Base-by-base conservation (phyloP, 177 flowering plant species). In the Vitis hybrid region DNA sequence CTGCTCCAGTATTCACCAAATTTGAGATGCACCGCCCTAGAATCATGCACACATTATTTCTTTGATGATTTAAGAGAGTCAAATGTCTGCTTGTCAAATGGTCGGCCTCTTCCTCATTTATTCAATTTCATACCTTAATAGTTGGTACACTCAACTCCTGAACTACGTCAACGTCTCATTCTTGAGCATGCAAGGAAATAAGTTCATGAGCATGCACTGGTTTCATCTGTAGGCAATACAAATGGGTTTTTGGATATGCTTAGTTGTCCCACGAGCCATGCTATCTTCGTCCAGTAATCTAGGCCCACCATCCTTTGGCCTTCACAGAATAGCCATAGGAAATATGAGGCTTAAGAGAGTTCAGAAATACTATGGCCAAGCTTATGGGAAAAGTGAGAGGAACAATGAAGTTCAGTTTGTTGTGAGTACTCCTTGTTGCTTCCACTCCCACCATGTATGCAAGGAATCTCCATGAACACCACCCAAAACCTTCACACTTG, bases 1-100 rank as follows among this genome's bases (percentile, higher is more conserved):
- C 79, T 94, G 80, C 95, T 93, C 60, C 97, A 93, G 66, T 94
- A 94, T 77, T 92, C 98, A 24, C 98, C 98, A 54, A 90, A 82
- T 64, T 70, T 93, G 18, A 95, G 98, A 27, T 92, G 92, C 73
- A 82, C 86, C 10, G 91, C 98, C 69, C 72, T 90, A 82, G 99
- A 95, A 71, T 98, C 99, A 27, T 95, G 98, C 74, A 90, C 92
- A 9, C 27, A 24, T 24, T 98, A 88, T 1, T 95, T 95, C 82
- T 95, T 95, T 74, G 90, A 95, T 72, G 91, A 84, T 57, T 79
- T 95, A 87, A 81, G 99, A 76, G 90, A 84, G 32, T 91, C 96
- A 12, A 87, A 84, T 74, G 81, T 83, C 32, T 74, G 79, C 75
- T 86, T 95, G 81, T 92, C 97, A 1, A 91, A 86, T 79, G 98